Evolutionary conservation across 179 eudicot species (phyloP).

Genomic region (Beta corolliflora): DNA sequence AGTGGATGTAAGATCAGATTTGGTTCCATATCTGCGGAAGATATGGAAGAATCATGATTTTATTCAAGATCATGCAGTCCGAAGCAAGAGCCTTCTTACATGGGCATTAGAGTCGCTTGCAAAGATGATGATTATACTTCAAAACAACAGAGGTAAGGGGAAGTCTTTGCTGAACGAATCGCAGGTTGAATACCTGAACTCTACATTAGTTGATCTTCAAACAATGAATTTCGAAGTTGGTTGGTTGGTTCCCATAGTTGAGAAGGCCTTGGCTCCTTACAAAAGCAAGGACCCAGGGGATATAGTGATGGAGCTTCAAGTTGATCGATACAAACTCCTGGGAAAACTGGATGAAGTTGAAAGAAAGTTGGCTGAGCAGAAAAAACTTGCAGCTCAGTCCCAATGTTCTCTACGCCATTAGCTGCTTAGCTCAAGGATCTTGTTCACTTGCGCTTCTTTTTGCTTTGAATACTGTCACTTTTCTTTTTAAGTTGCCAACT

Average conservation of each 20-base stretch:
- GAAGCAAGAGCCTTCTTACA: neutral
- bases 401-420: neutral
- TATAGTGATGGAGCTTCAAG: conserved; percentile 3
- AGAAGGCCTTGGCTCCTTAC: conserved; percentile 10
- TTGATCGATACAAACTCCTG: conserved; percentile 1
- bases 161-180: neutral
- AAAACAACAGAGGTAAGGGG: neutral
- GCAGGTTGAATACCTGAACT: conserved; percentile 4
- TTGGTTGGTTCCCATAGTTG: conserved; percentile 17
- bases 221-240: conserved; percentile 1
- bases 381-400: neutral
- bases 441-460: neutral
- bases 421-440: neutral
- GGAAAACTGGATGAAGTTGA: neutral
- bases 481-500: neutral
- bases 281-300: conserved; percentile 9
- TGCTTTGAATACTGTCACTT: neutral
- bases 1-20: conserved; percentile 2
- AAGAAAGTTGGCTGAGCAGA: conserved; percentile 4
- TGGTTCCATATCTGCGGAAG: conserved; percentile 3
- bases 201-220: conserved; percentile 6
- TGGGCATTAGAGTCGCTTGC: conserved; percentile 16
- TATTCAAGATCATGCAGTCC: conserved; percentile 2
- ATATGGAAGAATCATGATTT: neutral
- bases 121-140: conserved; percentile 2